A percentile compares a stretch with the other conserved stretches of the same genome.
Conservation (phyloP, 1,284 basidiomycete species). For the Hemileia vastatrix region DNA sequence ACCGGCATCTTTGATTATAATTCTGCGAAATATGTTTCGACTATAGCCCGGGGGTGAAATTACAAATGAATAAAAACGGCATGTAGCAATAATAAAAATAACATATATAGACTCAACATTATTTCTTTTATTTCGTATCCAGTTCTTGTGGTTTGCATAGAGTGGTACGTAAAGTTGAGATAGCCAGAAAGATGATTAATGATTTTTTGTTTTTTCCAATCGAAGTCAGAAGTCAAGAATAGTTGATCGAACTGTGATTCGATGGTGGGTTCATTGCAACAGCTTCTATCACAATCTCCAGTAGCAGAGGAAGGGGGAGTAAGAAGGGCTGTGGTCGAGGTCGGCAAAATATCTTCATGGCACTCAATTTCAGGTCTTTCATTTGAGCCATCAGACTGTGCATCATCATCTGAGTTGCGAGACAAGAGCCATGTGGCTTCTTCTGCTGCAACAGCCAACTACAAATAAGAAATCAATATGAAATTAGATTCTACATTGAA, state of each 20-base stretch:
- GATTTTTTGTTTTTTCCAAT: background rate
- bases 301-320: constrained; percentile 10
- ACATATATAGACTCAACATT: background rate
- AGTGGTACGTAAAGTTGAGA: background rate
- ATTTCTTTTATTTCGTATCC: constrained; percentile 17
- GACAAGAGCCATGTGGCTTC: constrained; percentile 8
- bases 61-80: background rate
- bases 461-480: background rate
- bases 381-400: constrained; percentile 1
- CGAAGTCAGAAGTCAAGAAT: background rate
- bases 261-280: no score
- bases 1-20: constrained; percentile 17
- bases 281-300: no score
- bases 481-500: background rate
- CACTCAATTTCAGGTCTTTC: constrained; percentile 1
- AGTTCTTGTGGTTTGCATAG: background rate
- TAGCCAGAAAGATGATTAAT: background rate
- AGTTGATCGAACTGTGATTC: no score
- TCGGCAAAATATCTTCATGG: background rate
- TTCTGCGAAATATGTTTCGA: constrained; percentile 12
- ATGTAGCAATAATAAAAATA: background rate
- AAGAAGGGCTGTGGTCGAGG: background rate
- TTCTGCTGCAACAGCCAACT: constrained; percentile 10
- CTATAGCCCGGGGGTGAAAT: background rate
- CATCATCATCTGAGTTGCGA: constrained; percentile 1